Evolutionary conservation across 1,139 yeast species (phyloP), one percentile per base, ranked within the genome.

Genomic region (Hyphopichia pseudoburtonii): DNA sequence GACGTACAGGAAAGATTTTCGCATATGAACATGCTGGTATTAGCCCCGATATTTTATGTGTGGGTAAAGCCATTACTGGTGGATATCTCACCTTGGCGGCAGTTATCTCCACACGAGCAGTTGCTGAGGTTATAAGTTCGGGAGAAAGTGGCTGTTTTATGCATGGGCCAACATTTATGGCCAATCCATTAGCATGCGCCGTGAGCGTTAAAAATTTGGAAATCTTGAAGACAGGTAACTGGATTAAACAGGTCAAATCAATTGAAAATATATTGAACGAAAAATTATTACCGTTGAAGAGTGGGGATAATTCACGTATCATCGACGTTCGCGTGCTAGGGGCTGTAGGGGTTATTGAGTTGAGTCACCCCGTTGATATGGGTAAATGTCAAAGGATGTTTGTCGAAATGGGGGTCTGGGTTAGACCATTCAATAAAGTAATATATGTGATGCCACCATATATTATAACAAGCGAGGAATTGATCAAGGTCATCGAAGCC

Each of bases 151-250:
- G 36, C 9, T 34, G 41, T 17, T 37, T 40, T 24, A 35, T 37
- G 39, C 70, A 63, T 43, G 69, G 69, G 7, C 64, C 65, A 12
- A 64, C 70, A 0, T 63, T 56, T 41, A 55, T 60, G 54, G 66
- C 60, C 1, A 59, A 64, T 29, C 65, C 70, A 8, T 45, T 62
- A 29, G 60, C 63, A 4, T 63, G 67, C 43, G 50, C 56, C 8
- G 58, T 61, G 3, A 59, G 62, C 8, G 41, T 50, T 31, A 57
- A 55, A 8, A 59, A 60, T 7, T 38, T 63, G 30, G 58, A 62
- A 22, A 32, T 40, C 5, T 22, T 40, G 18, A 19, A 33, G 17
- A 32, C 31, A 11, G 36, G 36, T 11, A 16, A 30, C 6, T 40
- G 43, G 43, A 29, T 18, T 17, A 3, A 14, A 9, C 43, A 40